Percentiles rank a stretch among this genome's conserved stretches.
Conservation (phyloP, 768 basidiomycete species). For the Lentinula raphanica region DNA sequence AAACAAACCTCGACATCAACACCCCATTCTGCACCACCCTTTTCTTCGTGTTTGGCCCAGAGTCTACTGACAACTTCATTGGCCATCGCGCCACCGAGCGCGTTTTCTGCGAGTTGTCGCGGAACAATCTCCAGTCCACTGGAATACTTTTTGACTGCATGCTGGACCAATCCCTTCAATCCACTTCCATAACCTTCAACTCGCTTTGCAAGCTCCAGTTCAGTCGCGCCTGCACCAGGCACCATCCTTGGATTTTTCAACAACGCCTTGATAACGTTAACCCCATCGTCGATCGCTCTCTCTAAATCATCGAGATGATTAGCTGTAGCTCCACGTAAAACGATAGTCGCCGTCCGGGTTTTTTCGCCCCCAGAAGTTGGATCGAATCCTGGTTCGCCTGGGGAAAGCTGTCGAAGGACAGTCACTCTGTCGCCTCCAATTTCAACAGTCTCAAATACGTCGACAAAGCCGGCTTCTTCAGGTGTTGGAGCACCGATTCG, state of each 20-base stretch:
- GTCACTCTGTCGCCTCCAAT: conserved; percentile 98
- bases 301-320: conserved; percentile 96
- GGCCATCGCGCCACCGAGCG: conserved; percentile 83
- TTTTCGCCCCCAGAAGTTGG: conserved; percentile 52
- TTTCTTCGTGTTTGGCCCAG: conserved; percentile 85
- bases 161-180: conserved; percentile 87
- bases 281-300: conserved; percentile 93
- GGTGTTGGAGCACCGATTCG: conserved; percentile 93
- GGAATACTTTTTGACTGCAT: conserved; percentile 87
- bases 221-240: conserved; percentile 91
- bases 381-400: conserved; percentile 63
- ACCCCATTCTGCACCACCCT: conserved; percentile 67
- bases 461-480: conserved; percentile 92
- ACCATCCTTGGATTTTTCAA: conserved; percentile 88
- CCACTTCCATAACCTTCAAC: conserved; percentile 85
- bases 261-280: conserved; percentile 90
- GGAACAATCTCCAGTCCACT: conserved; percentile 90
- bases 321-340: conserved; percentile 90
- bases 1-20: conserved; percentile 79
- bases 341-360: conserved; percentile 88
- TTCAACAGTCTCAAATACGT: conserved; percentile 92
- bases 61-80: conserved; percentile 87
- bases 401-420: conserved; percentile 78
- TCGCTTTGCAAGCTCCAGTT: conserved; percentile 84
- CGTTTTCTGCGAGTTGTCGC: conserved; percentile 91